phyloP scores from a whole-genome alignment of 768 basidiomycete species.

The Mycena epipterygia region DNA sequence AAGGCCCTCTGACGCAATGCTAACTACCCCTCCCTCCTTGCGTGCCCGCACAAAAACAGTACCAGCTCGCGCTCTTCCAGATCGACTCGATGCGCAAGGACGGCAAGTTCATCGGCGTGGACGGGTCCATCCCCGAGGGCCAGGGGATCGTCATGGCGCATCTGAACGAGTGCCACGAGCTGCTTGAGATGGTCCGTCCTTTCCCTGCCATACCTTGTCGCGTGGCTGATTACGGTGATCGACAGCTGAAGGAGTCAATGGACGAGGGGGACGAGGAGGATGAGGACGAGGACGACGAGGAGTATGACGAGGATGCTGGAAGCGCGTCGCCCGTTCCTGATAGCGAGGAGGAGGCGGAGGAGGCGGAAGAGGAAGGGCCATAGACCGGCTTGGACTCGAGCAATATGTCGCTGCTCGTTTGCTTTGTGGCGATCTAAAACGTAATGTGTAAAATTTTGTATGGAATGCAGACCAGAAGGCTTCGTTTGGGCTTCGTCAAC shows the following conservation, averaged over 20 bases:
- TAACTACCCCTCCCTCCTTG: constrained; percentile 2
- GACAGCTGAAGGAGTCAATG: constrained; percentile 31
- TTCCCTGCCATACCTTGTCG: not conserved
- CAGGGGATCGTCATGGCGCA: constrained; percentile 98
- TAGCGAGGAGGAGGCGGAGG: constrained; percentile 26
- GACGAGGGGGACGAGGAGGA: constrained; percentile 24
- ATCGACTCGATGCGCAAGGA: constrained; percentile 95
- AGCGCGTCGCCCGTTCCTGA: constrained; percentile 23
- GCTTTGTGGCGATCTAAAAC: not conserved
- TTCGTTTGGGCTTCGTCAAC: no score
- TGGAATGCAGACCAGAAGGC: not conserved
- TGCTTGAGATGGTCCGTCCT: constrained; percentile 86
- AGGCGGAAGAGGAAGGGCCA: not conserved
- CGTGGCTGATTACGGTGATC: no score
- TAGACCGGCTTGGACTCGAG: not conserved
- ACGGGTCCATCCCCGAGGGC: constrained; percentile 93
- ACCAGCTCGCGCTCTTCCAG: constrained; percentile 94
- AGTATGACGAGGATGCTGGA: constrained; percentile 20
- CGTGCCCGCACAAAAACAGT: constrained; percentile 62
- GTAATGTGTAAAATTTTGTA: constrained; percentile 14
- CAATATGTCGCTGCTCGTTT: not conserved
- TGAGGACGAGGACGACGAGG: constrained; percentile 26
- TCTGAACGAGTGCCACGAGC: constrained; percentile 95
- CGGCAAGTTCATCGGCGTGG: constrained; percentile 91
- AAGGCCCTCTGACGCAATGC: not conserved